Base-by-base conservation (phyloP, 805 yeast species). In the Tetrapisispora iriomotensis region DNA sequence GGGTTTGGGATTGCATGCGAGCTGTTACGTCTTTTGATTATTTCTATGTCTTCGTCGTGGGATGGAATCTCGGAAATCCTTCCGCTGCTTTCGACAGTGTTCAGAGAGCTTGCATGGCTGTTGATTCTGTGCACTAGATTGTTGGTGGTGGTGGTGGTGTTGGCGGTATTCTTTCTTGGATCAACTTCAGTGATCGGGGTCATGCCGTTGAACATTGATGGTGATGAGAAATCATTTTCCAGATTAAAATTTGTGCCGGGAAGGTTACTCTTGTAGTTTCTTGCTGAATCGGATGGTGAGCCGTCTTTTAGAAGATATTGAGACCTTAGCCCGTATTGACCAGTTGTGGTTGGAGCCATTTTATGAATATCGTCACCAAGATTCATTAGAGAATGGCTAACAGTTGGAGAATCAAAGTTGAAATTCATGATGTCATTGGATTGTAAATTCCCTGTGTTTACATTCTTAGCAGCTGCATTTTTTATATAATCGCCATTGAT, bases 61-160 rank as follows among this genome's bases (percentile, higher is more conserved):
- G 39, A 45, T 14, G 59, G 59, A 14, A 54, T 42, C 28, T 54
- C 59, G 5, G 53, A 51, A 14, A 54, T 53, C 31, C 46, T 48
- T 9, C 44, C 48, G 13, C 38, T 38, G 18, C 40, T 38, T 30
- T 37, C 40, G 13, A 31, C 10, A 14, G 39, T 24, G 10, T 23
- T 12, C 4, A 37, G 9, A 12, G 38, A 29, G 8, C 22, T 19
- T 4, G 22, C 22, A 17, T 24, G 14, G 14, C 15, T 33, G 14
- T 14, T 23, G 8, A 19, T 22, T 6, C 23, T 32, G 8, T 32
- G 27, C 15, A 14, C 6, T 14, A n/a, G 22, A 24, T 12, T 23
- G 10, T 8, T 33, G 15, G n/a, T 27, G 29, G n/a, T 27, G 6
- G 17, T n/a, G n/a, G 29, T 6, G 6, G 15, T 13, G n/a, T 10